Conservation (phyloP, 345 rosid species). For the Eucalyptus cloeziana region DNA sequence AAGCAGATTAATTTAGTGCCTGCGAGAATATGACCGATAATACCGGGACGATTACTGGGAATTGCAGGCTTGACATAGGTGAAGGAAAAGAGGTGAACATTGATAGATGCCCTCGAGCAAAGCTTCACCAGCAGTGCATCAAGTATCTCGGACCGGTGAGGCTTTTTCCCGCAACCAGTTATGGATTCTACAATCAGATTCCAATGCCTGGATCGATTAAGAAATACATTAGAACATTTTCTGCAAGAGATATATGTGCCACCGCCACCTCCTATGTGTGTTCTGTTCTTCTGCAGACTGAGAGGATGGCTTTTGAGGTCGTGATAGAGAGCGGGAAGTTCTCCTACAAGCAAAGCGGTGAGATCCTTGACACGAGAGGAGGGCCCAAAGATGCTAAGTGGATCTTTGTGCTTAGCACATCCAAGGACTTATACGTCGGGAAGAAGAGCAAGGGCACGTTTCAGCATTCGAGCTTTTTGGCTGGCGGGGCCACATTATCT, state of each 20-base stretch:
- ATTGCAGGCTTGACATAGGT: conserved; percentile 83
- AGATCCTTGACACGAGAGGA: conserved; percentile 42
- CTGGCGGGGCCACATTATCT: conserved; percentile 84
- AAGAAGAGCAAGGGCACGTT: conserved; percentile 74
- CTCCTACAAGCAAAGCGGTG: conserved; percentile 36
- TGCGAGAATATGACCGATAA: not conserved
- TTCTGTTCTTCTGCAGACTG: conserved; percentile 22
- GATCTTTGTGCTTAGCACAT: conserved; percentile 85
- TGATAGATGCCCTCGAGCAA: conserved; percentile 60
- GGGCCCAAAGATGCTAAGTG: conserved; percentile 63
- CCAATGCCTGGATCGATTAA: not conserved
- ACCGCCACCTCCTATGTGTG: not conserved
- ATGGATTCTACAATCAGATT: not conserved
- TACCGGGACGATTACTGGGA: not conserved
- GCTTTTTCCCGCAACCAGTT: not conserved
- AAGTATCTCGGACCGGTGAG: conserved; percentile 96
- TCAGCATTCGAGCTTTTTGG: conserved; percentile 91
- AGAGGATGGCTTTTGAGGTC: conserved; percentile 60
- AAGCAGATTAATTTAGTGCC: not conserved
- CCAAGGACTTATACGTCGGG: conserved; percentile 52
- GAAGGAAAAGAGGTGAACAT: conserved; percentile 59
- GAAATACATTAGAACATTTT: not conserved
- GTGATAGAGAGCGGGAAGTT: conserved; percentile 38
- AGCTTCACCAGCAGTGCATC: conserved; percentile 85
- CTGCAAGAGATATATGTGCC: not conserved